A percentile compares a stretch with the other conserved stretches of the same genome.
These are phyloP conservation scores for Cytauxzoon felis DNA, from an alignment of 169 alveolate genomes.

Conservation along the genomic window DNA sequence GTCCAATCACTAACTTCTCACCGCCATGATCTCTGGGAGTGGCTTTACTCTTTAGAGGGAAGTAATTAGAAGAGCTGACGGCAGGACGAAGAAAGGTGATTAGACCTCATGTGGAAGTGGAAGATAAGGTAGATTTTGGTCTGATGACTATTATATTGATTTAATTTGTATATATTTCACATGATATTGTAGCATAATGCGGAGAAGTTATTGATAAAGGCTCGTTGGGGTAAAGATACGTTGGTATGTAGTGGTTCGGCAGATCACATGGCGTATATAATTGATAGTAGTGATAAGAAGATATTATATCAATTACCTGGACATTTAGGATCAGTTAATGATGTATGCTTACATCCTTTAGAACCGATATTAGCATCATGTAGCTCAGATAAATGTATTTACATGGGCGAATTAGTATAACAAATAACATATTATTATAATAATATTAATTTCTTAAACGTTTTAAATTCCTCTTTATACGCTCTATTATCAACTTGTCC, in stretches of 20 bases:
- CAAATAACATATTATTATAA: no score
- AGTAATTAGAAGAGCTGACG: no score
- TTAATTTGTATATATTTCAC: constrained; percentile 1
- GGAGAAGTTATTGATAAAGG: constrained; percentile 74
- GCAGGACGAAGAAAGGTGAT: no score
- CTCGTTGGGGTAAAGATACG: constrained; percentile 70
- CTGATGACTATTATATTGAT: constrained; percentile 17
- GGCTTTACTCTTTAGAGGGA: no score
- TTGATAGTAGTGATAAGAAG: constrained; percentile 63
- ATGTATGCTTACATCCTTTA: constrained; percentile 75
- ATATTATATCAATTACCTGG: constrained; percentile 77
- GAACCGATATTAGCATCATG: constrained; percentile 79
- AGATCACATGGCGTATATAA: constrained; percentile 71
- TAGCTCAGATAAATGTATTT: constrained; percentile 71
- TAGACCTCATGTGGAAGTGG: no score
- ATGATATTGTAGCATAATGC: constrained; percentile 68
- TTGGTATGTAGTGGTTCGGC: constrained; percentile 75
- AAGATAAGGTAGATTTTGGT: no score
- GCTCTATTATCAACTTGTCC: background rate
- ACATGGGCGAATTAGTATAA: constrained; percentile 71
- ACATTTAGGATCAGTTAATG: constrained; percentile 79
- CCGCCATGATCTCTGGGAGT: no score
- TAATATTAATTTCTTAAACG: background rate
- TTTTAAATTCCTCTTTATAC: background rate
- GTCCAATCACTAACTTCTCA: no score